Evolutionary conservation across 2,329 filamentous ascomycete species (phyloP).

Genomic region (Zymoseptoria passerinii): DNA sequence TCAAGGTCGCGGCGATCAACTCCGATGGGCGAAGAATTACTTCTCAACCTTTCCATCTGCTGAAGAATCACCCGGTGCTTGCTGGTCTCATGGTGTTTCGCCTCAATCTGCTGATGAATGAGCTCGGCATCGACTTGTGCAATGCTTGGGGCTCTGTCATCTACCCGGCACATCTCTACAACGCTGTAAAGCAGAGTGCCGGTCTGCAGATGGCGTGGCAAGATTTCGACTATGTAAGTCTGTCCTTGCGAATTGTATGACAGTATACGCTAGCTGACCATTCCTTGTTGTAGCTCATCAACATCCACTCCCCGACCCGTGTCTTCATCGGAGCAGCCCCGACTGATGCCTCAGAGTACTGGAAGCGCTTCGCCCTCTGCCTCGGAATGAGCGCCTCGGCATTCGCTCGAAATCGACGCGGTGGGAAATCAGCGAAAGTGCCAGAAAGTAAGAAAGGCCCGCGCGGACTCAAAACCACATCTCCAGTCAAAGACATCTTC

Average conservation of each 20-base stretch:
- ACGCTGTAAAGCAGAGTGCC: constrained; percentile 1
- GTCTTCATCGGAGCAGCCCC: constrained; percentile 1
- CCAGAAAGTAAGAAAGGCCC: constrained; percentile 2
- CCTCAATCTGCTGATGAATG: constrained; percentile 1
- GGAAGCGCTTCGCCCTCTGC: neutral
- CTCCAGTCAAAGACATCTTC: constrained; percentile 1
- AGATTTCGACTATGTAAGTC: constrained; percentile 4
- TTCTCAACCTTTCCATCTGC: neutral
- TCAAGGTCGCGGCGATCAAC: neutral
- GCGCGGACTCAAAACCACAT: constrained; percentile 1
- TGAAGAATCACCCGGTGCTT: constrained; percentile 3
- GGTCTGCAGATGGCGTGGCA: constrained; percentile 2
- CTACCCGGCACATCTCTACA: constrained; percentile 4
- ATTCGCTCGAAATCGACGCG: neutral
- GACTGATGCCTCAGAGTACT: neutral
- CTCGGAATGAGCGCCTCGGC: neutral
- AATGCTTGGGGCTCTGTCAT: constrained; percentile 3
- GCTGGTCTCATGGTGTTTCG: neutral
- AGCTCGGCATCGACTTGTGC: constrained; percentile 1
- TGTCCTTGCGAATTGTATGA: too few relatives aligned
- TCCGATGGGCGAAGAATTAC: neutral
- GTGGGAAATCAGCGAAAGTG: neutral
- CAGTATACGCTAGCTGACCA: too few relatives aligned
- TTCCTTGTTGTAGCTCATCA: neutral
- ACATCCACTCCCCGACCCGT: neutral